These are phyloP conservation scores for Avena eriantha DNA, from an alignment of 176 grass and related monocot genomes.

Conservation along the genomic window DNA sequence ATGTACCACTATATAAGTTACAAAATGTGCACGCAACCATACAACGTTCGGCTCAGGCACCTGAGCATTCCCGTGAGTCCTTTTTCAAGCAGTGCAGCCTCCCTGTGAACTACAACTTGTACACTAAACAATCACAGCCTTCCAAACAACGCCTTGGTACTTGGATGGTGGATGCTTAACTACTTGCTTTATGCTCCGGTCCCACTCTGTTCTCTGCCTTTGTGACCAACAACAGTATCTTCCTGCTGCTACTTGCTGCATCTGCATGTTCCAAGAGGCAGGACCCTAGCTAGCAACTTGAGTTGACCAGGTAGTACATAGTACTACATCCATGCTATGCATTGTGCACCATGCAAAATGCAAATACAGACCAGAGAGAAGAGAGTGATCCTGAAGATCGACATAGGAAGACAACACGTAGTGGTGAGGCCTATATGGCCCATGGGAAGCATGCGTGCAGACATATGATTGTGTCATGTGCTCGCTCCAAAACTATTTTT, in stretches of 20 bases:
- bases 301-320: slow-evolving; percentile 18
- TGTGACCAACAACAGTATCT: not conserved
- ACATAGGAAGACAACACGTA: slow-evolving; percentile 22
- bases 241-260: not conserved
- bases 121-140: not conserved
- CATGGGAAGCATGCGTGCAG: no score
- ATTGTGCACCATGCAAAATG: not conserved
- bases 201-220: slow-evolving; percentile 10
- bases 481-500: no score
- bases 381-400: slow-evolving; percentile 18
- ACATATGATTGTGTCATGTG: not conserved
- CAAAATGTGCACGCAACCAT: not conserved
- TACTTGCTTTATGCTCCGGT: no score
- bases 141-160: not conserved
- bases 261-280: not conserved
- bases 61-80: not conserved
- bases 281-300: not conserved
- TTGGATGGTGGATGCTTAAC: slow-evolving; percentile 3
- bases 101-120: not conserved
- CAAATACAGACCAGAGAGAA: not conserved
- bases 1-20: no score
- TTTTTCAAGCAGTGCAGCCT: no score
- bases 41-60: not conserved
- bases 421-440: slow-evolving; percentile 3
- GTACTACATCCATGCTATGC: not conserved